These are phyloP conservation scores for Naganishia friedmannii DNA, from an alignment of 768 basidiomycete genomes.

Conservation along the genomic window DNA sequence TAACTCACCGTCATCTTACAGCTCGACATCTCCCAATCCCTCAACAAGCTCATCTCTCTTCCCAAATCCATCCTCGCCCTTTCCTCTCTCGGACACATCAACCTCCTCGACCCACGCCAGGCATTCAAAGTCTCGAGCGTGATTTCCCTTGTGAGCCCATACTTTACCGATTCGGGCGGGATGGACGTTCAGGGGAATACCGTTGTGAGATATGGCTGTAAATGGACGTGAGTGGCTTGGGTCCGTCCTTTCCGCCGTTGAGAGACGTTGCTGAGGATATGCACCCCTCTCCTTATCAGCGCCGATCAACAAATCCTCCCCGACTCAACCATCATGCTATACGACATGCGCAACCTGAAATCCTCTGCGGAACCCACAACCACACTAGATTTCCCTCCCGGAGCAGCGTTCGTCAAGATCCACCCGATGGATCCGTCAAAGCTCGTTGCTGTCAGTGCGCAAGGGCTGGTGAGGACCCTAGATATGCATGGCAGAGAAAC, in stretches of 20 bases:
- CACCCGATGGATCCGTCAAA: conserved; percentile 30
- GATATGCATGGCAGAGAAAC: conserved; percentile 14
- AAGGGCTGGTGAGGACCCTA: conserved; percentile 11
- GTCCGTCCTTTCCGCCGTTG: not conserved
- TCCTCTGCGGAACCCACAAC: conserved; percentile 58
- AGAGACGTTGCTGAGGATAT: not conserved
- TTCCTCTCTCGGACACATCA: conserved; percentile 40
- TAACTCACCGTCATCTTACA: not conserved
- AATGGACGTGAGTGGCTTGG: conserved; percentile 64
- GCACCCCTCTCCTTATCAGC: conserved; percentile 54
- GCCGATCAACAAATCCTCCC: conserved; percentile 75
- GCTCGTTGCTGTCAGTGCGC: conserved; percentile 12
- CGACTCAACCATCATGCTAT: conserved; percentile 89
- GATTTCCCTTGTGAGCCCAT: conserved; percentile 63
- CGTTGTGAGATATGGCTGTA: conserved; percentile 81
- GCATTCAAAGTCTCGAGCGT: conserved; percentile 36
- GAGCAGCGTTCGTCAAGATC: conserved; percentile 78
- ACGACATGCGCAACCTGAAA: conserved; percentile 78
- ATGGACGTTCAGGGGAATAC: conserved; percentile 75
- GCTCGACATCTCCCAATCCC: conserved; percentile 9
- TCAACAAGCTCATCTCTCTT: conserved; percentile 27
- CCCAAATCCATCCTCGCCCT: conserved; percentile 23
- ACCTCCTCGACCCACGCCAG: conserved; percentile 43
- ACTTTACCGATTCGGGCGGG: conserved; percentile 76
- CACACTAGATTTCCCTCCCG: conserved; percentile 80